phyloP scores from a whole-genome alignment of 2,329 filamentous ascomycete genomes.

The Sporothrix sp. region DNA sequence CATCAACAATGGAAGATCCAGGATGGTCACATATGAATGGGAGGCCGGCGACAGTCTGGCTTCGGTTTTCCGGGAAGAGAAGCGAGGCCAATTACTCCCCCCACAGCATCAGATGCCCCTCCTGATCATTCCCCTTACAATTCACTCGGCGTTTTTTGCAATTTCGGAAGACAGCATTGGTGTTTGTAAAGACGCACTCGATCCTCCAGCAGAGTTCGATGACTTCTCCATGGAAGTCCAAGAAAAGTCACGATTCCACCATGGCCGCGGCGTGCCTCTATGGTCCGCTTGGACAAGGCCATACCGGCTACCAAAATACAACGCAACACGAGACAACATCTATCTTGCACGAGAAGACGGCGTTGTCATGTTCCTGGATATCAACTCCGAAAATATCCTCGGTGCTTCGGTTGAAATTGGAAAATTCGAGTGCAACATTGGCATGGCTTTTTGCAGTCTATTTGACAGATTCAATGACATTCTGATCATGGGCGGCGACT shows the following conservation, averaged over 20 bases:
- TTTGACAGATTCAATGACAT: slow-evolving; percentile 61
- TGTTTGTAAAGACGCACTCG: slow-evolving; percentile 45
- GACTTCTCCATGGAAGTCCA: slow-evolving; percentile 33
- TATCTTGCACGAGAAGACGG: slow-evolving; percentile 88
- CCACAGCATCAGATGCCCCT: slow-evolving; percentile 50
- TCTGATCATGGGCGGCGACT: slow-evolving; percentile 69
- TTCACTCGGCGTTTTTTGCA: slow-evolving; percentile 60
- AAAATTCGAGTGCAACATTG: slow-evolving; percentile 62
- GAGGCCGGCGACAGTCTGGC: slow-evolving; percentile 40
- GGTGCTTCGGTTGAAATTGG: slow-evolving; percentile 50
- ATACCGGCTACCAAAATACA: slow-evolving; percentile 53
- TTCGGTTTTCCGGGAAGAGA: slow-evolving; percentile 36
- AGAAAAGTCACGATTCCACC: slow-evolving; percentile 35
- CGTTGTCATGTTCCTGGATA: slow-evolving; percentile 61
- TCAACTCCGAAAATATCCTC: slow-evolving; percentile 47
- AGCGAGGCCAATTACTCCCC: slow-evolving; percentile 40
- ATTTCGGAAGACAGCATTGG: slow-evolving; percentile 52
- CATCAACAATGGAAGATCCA: slow-evolving; percentile 37
- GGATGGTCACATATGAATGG: slow-evolving; percentile 53
- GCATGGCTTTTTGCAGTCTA: slow-evolving; percentile 72
- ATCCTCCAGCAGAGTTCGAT: slow-evolving; percentile 40
- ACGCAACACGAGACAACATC: slow-evolving; percentile 61
- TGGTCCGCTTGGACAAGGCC: slow-evolving; percentile 85
- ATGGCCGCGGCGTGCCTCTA: slow-evolving; percentile 42
- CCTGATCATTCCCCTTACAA: slow-evolving; percentile 61